Evolutionary conservation across 2,329 filamentous ascomycete species (phyloP), one percentile per base, ranked within the genome.

Genomic region (Aspergillus hiratsukae): DNA sequence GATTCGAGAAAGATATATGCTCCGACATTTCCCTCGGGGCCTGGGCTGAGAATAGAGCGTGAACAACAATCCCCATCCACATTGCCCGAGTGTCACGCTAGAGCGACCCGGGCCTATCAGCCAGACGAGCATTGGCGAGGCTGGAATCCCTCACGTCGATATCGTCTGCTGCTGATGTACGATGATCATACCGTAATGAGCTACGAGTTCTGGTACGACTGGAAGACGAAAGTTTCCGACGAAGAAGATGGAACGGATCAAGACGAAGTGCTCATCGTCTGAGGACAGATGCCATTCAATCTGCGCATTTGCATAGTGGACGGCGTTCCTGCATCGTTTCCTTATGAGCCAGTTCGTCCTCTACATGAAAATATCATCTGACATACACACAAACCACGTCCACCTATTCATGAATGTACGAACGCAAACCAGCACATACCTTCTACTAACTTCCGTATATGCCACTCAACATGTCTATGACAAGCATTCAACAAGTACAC

Each of bases 101-200:
- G 61, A 41, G 72, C 71, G 8, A 69, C 68, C 5, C 59, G 56
- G 6, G 61, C 59, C 49, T 69, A 73, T 31, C 64, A 67, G n/a
- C 71, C 72, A 6, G 61, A 67, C 11, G 72, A 75, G 56, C 49
- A 49, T 45, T 78, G 76, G 73, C 72, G 73, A 43, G 71, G 74
- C 14, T 69, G 66, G 51, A 72, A 75, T 46, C 69, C 70, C 21
- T 77, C 73, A 17, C 75, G 78, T 21, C 72, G 73, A 48, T 80
- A 80, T 59, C 68, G 85, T 28, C 60, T 87, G 21, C 67, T 87
- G 59, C 69, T 87, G 64, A 78, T 79, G 57, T 87, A 81, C 66
- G 70, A 69, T 17, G 81, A 87, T 66, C 78, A 83, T 59, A 80
- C 79, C 0, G 72, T 86, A 7, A 67, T 86, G 71, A 82, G 78